A percentile compares a stretch with the other conserved stretches of the same genome.
Evolutionary conservation across 768 basidiomycete genomes (phyloP).

Genomic region (Mycena metata): DNA sequence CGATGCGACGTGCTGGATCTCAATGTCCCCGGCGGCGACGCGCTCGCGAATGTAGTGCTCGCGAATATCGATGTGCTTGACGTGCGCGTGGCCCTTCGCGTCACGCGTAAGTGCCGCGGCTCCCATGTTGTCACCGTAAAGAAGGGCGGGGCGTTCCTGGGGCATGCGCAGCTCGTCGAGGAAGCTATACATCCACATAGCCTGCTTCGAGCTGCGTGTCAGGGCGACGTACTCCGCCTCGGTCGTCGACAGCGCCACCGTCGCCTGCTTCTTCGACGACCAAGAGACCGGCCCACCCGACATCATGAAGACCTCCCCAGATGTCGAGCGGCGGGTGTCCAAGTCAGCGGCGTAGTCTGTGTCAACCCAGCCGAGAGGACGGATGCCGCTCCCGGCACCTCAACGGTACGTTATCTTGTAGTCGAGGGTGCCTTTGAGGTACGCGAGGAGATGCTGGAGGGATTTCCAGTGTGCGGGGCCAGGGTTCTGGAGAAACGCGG

Average conservation of each 20-base stretch:
- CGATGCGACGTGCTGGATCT: slow-evolving; percentile 35
- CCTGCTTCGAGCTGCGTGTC: too few relatives aligned
- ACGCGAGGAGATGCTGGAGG: too few relatives aligned
- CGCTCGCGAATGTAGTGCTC: slow-evolving; percentile 17
- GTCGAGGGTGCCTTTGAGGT: too few relatives aligned
- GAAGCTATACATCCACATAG: too few relatives aligned
- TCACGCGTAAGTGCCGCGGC: slow-evolving; percentile 29
- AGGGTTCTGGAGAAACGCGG: too few relatives aligned
- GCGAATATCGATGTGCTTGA: slow-evolving; percentile 21
- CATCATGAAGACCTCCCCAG: slow-evolving; percentile 47
- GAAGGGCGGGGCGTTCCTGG: slow-evolving; percentile 28
- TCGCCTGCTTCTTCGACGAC: slow-evolving; percentile 41
- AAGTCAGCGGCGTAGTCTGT: slow-evolving; percentile 5
- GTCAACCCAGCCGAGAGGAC: too few relatives aligned
- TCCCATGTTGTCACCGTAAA: slow-evolving; percentile 48
- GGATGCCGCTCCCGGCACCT: too few relatives aligned
- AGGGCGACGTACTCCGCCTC: slow-evolving; percentile 28
- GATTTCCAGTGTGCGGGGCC: too few relatives aligned
- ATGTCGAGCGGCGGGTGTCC: slow-evolving; percentile 40
- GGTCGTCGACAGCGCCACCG: slow-evolving; percentile 44
- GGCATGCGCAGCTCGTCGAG: slow-evolving; percentile 40
- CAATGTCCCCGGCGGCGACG: slow-evolving; percentile 11
- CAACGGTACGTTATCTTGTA: too few relatives aligned
- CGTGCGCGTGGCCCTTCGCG: slow-evolving; percentile 7
- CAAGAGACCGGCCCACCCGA: slow-evolving; percentile 6